Base-by-base conservation (phyloP, 805 yeast genomes). In the Sugiyamaella smithiae region DNA sequence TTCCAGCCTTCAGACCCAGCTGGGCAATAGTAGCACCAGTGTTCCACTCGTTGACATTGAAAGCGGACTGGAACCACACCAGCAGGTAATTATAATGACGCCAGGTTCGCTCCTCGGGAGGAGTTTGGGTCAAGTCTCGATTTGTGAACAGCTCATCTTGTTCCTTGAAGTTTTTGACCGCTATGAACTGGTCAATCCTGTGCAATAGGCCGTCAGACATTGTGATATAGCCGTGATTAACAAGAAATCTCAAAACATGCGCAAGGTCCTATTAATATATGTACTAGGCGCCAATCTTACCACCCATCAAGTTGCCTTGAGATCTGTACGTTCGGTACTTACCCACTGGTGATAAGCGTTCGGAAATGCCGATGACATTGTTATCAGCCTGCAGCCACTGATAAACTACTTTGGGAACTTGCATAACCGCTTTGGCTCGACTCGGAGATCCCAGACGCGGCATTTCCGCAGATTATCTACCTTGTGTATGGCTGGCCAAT, bases 41-140 rank as follows among this genome's bases (percentile, higher is more conserved):
- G 31, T 63, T 63, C 66, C 66, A 63, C 37, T 61, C 57, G 35
- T 63, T 63, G 14, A 63, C 63, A 24, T 62, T 59, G 23, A 62
- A 48, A 2, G 78, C 49, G 28, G 35, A 29, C 37, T 45, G 49
- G 23, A 45, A 45, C 49, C 49, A 45, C 14, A 45, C 44, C 29
- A 45, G 24, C 24, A 40, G 28, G 29, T 38, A 45, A 36, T 45
- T 45, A 26, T 45, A 45, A 20, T 40, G 49, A 17, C 28, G 14
- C 49, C 49, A 45, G 4, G 49, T 45, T 20, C 49, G 43, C 16
- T 31, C 40, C 36, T 45, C 49, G 4, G 43, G 45, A 37, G 49
- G 36, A 5, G 49, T 45, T 19, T 38, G 49, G 23, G 24, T 29
- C 35, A 45, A 26, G 23, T 45, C 49, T 8, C 23, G 22, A 25